Evolutionary conservation across 2,329 filamentous ascomycete species (phyloP).

Genomic region (Fusarium sp.): DNA sequence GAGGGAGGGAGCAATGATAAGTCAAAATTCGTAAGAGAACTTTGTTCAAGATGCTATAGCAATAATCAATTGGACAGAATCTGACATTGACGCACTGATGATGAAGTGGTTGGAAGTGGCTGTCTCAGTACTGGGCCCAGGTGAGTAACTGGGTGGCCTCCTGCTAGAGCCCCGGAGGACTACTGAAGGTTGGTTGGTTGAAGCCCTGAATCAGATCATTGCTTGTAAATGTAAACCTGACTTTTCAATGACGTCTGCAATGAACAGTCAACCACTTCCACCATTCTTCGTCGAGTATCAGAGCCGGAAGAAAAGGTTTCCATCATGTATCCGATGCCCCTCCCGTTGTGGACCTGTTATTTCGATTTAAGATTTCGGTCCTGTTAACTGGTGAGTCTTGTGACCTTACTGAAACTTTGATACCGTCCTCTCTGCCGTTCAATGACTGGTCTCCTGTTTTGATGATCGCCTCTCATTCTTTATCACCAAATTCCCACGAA

Average conservation of each 20-base stretch:
- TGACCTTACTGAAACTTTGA: background rate
- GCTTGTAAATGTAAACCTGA: background rate
- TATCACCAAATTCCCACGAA: background rate
- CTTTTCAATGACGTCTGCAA: background rate
- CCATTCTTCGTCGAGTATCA: background rate
- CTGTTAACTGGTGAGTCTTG: background rate
- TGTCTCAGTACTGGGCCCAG: background rate
- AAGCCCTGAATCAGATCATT: background rate
- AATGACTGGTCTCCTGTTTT: background rate
- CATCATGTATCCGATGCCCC: background rate
- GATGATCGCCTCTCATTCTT: accelerated
- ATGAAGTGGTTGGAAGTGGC: background rate
- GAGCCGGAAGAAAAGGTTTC: background rate
- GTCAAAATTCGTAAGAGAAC: background rate
- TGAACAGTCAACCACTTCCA: background rate
- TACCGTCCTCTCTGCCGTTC: background rate
- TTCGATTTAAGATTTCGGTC: background rate
- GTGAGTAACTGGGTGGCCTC: background rate
- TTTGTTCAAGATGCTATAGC: background rate
- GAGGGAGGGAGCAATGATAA: background rate
- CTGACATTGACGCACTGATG: background rate
- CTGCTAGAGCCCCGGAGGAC: background rate
- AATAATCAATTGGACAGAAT: background rate
- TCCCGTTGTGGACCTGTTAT: background rate
- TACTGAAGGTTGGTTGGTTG: no score